Evolutionary conservation across 2,329 filamentous ascomycete genomes (phyloP).

Genomic region (Aspergillus aculeatus): DNA sequence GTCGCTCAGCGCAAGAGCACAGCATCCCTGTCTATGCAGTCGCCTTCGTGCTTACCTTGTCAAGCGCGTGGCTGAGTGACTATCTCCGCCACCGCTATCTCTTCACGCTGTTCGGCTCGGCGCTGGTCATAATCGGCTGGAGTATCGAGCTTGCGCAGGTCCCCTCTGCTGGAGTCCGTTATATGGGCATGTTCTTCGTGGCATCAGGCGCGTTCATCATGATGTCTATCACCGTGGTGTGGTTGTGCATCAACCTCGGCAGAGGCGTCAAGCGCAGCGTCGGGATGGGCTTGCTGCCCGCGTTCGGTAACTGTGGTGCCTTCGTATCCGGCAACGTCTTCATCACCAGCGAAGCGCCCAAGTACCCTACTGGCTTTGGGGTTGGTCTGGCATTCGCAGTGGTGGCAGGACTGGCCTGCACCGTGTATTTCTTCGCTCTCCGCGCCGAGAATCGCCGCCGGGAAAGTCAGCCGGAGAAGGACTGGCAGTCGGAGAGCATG

Average conservation of each 20-base stretch:
- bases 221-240: constrained; percentile 37
- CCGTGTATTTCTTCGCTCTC: constrained; percentile 14
- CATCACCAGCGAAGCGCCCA: constrained; percentile 38
- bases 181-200: constrained; percentile 29
- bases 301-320: constrained; percentile 48
- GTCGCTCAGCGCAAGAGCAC: constrained; percentile 31
- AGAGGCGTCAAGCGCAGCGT: constrained; percentile 44
- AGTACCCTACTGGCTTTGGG: constrained; percentile 40
- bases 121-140: constrained; percentile 16
- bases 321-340: constrained; percentile 46
- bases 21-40: constrained; percentile 34
- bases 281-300: constrained; percentile 43
- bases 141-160: constrained; percentile 11
- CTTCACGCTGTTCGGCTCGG: constrained; percentile 14
- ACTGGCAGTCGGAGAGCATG: constrained; percentile 7
- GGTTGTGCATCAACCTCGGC: constrained; percentile 42
- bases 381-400: constrained; percentile 34
- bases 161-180: constrained; percentile 14
- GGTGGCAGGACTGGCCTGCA: constrained; percentile 12
- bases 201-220: constrained; percentile 27
- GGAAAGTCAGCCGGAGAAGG: constrained; percentile 7
- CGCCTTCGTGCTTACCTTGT: constrained; percentile 28
- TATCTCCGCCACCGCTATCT: constrained; percentile 12
- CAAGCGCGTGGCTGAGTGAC: constrained; percentile 14
- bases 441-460: constrained; percentile 12